These are phyloP conservation scores for Penicillium parvum DNA, from an alignment of 495 filamentous ascomycete species.

Conservation along the genomic window DNA sequence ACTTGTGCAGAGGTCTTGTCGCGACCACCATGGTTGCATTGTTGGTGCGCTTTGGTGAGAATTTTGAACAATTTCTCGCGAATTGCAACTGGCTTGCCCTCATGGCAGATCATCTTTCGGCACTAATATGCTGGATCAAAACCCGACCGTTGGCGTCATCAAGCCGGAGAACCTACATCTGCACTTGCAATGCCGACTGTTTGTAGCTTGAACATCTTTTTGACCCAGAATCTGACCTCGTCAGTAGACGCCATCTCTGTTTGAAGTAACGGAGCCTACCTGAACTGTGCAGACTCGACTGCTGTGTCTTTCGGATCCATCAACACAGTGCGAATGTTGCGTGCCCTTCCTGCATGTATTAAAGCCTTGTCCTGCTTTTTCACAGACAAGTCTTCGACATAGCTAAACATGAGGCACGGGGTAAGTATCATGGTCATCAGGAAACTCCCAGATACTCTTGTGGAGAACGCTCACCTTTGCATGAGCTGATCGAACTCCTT, in stretches of 20 bases:
- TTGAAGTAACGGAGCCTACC: constrained; percentile 24
- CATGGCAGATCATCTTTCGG: constrained; percentile 51
- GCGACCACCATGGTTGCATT: constrained; percentile 56
- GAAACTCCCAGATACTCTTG: background rate
- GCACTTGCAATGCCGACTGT: constrained; percentile 31
- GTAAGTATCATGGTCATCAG: background rate
- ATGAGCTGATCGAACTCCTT: constrained; percentile 51
- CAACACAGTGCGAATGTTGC: constrained; percentile 51
- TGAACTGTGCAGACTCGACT: constrained; percentile 54
- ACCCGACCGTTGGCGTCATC: background rate
- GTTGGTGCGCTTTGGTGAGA: constrained; percentile 52
- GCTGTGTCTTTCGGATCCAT: constrained; percentile 55
- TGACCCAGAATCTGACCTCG: constrained; percentile 52
- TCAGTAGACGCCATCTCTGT: constrained; percentile 10
- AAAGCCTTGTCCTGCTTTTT: constrained; percentile 59
- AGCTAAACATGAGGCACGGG: constrained; percentile 22
- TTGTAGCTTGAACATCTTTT: constrained; percentile 56
- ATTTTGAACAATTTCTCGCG: constrained; percentile 55
- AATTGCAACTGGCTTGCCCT: constrained; percentile 58
- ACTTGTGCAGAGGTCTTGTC: constrained; percentile 58
- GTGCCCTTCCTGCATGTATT: constrained; percentile 50
- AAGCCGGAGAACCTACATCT: constrained; percentile 24
- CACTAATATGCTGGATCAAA: constrained; percentile 23
- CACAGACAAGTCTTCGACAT: constrained; percentile 48
- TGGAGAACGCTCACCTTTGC: constrained; percentile 38